Evolutionary conservation across 345 rosid species (phyloP).

Genomic region (Aquilaria yunnanensis): DNA sequence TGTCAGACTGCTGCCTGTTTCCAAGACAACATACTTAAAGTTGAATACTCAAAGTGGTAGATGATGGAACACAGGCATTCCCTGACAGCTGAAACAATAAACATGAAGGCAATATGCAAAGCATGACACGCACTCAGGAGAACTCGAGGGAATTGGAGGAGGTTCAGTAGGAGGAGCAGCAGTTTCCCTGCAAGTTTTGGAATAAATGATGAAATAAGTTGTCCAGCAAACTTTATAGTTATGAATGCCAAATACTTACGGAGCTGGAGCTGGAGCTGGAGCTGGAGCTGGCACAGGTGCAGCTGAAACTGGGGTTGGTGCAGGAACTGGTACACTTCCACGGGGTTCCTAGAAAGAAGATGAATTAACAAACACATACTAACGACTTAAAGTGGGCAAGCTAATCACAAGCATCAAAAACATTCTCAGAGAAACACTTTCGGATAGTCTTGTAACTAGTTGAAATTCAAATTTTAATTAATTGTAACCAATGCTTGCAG

Average conservation of each 20-base stretch:
- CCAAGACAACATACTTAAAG: not conserved
- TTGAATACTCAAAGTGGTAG: not conserved
- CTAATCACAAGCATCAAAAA: not conserved
- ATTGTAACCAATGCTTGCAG: too few relatives aligned
- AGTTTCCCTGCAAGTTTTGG: slow-evolving; percentile 9
- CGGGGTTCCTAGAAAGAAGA: slow-evolving; percentile 36
- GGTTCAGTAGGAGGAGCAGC: slow-evolving; percentile 27
- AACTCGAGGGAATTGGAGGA: slow-evolving; percentile 25
- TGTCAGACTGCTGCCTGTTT: slow-evolving; percentile 51
- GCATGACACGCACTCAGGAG: slow-evolving; percentile 19
- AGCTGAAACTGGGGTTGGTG: slow-evolving; percentile 20
- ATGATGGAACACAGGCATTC: not conserved
- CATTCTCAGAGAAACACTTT: not conserved
- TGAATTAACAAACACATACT: not conserved
- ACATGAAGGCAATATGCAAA: slow-evolving; percentile 8
- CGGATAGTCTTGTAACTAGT: too few relatives aligned
- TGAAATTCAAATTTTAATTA: too few relatives aligned
- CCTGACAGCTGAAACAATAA: not conserved
- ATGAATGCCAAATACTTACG: slow-evolving; percentile 4
- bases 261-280: slow-evolving; percentile 29
- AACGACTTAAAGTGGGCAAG: too few relatives aligned
- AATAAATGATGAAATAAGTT: not conserved
- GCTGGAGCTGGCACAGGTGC: slow-evolving; percentile 27
- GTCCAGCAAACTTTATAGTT: not conserved
- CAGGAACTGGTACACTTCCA: slow-evolving; percentile 28